phyloP scores from a whole-genome alignment of 192 early-diverging fungal genomes.

The Backusella sp. region DNA sequence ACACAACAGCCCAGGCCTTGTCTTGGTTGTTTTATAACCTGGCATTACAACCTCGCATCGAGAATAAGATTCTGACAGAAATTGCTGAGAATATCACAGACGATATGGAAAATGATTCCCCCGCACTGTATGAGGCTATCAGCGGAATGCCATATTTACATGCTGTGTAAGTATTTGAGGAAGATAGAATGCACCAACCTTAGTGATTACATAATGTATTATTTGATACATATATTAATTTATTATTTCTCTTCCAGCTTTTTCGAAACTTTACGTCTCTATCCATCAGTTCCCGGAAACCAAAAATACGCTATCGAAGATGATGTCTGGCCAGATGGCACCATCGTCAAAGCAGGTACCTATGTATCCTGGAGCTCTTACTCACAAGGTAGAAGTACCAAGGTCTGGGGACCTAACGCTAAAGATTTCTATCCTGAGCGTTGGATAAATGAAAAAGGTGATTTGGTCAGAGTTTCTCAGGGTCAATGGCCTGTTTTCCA shows the following conservation, averaged over 20 bases:
- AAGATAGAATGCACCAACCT: background rate
- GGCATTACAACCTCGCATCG: slow-evolving; percentile 39
- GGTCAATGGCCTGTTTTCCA: slow-evolving; percentile 60
- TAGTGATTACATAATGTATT: background rate
- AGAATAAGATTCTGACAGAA: slow-evolving; percentile 43
- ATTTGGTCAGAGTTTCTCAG: slow-evolving; percentile 27
- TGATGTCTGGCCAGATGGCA: slow-evolving; percentile 61
- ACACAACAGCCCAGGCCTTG: slow-evolving; percentile 52
- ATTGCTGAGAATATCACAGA: slow-evolving; percentile 26
- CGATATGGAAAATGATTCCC: slow-evolving; percentile 20
- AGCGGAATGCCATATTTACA: slow-evolving; percentile 34
- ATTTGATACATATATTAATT: background rate
- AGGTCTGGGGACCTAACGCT: slow-evolving; percentile 65
- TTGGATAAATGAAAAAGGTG: slow-evolving; percentile 52
- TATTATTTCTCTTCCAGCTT: slow-evolving; percentile 13
- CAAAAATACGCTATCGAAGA: slow-evolving; percentile 56
- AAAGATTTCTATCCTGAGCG: slow-evolving; percentile 61
- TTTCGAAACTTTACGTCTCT: slow-evolving; percentile 59
- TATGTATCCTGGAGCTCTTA: slow-evolving; percentile 51
- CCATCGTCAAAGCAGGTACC: slow-evolving; percentile 48
- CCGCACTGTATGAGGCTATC: slow-evolving; percentile 29
- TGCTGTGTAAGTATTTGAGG: slow-evolving; percentile 31
- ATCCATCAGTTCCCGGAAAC: slow-evolving; percentile 65
- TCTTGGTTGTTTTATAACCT: slow-evolving; percentile 51
- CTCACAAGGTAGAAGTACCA: slow-evolving; percentile 46